Percentiles rank a stretch among this genome's conserved stretches.
phyloP scores from a whole-genome alignment of 257 asterid species.

The Solanum pimpinellifolium region DNA sequence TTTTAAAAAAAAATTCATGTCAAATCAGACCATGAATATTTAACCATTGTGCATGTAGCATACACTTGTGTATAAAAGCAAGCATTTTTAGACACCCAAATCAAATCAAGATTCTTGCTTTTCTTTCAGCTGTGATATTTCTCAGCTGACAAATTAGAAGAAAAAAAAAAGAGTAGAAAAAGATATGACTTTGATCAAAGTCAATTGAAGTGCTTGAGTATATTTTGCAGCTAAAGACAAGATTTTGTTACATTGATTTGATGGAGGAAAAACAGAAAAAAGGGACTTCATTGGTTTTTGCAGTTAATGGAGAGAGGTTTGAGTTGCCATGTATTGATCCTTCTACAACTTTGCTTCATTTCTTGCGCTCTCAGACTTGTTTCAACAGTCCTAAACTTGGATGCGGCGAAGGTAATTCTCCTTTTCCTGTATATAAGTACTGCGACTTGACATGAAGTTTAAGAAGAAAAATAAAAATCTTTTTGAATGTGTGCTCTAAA shows the following conservation, averaged over 20 bases:
- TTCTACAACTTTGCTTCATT: conserved; percentile 63
- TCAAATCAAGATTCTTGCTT: background rate
- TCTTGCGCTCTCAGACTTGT: conserved; percentile 47
- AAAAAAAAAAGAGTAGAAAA: background rate
- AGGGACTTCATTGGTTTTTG: conserved; percentile 31
- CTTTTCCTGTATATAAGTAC: background rate
- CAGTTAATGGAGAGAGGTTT: conserved; percentile 58
- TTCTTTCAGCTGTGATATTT: background rate
- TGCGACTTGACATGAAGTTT: no score
- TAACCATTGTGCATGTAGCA: no score
- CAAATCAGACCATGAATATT: no score
- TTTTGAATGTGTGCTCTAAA: background rate
- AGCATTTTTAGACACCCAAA: background rate
- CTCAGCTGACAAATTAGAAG: background rate
- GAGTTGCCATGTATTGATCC: conserved; percentile 48
- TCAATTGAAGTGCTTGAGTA: background rate
- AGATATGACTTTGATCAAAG: background rate
- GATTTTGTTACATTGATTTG: background rate
- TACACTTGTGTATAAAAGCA: background rate
- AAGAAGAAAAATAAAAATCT: no score
- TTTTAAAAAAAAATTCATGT: no score
- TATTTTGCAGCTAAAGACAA: background rate
- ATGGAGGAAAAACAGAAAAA: background rate
- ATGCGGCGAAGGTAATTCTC: conserved; percentile 60
- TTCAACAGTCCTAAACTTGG: conserved; percentile 75